Conservation (phyloP, 75 land plant species). For the Selaginella tamariscina region DNA sequence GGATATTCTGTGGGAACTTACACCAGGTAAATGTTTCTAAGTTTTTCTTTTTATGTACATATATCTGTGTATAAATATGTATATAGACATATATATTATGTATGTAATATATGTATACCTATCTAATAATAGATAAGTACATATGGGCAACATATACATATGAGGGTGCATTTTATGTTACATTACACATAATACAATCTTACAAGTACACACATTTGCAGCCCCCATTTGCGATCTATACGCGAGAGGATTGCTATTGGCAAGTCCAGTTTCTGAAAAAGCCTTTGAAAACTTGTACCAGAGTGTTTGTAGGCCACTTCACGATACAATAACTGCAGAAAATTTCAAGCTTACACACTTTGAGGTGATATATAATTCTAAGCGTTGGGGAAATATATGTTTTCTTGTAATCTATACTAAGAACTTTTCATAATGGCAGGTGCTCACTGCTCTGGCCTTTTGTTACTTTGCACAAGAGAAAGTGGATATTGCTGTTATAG, state of each 20-base stretch:
- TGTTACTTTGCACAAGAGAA: constrained; percentile 58
- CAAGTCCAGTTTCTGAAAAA: constrained; percentile 42
- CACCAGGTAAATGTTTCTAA: constrained; percentile 45
- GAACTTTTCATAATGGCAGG: constrained; percentile 24
- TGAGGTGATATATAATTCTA: constrained; percentile 56
- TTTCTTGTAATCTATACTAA: too few species aligned
- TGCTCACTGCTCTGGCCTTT: constrained; percentile 77
- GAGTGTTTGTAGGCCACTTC: constrained; percentile 30
- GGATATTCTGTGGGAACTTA: constrained; percentile 88
- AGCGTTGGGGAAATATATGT: too few species aligned
- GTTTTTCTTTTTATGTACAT: too few species aligned
- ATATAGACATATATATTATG: too few species aligned
- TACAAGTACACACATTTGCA: constrained; percentile 19
- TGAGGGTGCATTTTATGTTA: too few species aligned
- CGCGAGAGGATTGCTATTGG: constrained; percentile 70
- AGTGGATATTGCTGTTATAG: constrained; percentile 80
- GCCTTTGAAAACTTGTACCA: constrained; percentile 34
- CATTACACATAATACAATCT: background rate
- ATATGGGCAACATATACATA: too few species aligned
- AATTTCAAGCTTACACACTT: constrained; percentile 56
- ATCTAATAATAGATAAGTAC: too few species aligned
- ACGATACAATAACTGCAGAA: constrained; percentile 40
- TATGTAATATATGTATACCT: too few species aligned
- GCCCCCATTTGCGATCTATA: constrained; percentile 67
- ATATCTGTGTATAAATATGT: too few species aligned